Percentiles rank a stretch among this genome's conserved stretches.
phyloP scores from a whole-genome alignment of 345 rosid genomes.

The Eucalyptus dawsonii region DNA sequence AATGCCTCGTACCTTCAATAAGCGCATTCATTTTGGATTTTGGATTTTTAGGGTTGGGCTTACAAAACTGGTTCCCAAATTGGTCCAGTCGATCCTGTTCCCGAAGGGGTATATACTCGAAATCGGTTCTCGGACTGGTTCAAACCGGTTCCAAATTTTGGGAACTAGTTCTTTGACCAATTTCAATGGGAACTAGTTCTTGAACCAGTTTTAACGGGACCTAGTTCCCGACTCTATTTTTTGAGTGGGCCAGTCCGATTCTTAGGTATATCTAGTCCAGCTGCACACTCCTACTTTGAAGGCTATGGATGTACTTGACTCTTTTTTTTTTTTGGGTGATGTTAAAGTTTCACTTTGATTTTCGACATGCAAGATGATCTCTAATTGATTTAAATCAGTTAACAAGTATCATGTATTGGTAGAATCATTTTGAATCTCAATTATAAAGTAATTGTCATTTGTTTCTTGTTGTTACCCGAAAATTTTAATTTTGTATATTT shows the following conservation, averaged over 20 bases:
- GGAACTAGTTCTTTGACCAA: rapidly evolving
- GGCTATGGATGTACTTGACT: neutral
- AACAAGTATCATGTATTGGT: neutral
- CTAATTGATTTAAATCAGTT: neutral
- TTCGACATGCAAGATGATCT: neutral
- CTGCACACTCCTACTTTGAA: neutral
- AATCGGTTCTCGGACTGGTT: rapidly evolving
- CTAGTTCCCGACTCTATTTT: rapidly evolving
- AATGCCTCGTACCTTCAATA: neutral
- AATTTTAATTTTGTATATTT: neutral
- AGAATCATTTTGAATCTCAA: neutral
- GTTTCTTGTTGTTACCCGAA: neutral
- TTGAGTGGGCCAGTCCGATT: rapidly evolving
- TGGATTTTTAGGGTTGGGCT: too few relatives aligned
- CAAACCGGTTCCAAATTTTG: too few relatives aligned
- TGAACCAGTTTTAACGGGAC: rapidly evolving
- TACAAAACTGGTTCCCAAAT: too few relatives aligned
- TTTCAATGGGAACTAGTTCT: too few relatives aligned
- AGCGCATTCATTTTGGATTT: rapidly evolving
- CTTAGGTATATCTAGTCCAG: too few relatives aligned
- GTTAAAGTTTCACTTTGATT: neutral
- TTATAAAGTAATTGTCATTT: neutral
- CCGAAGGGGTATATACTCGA: rapidly evolving
- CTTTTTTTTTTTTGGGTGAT: neutral
- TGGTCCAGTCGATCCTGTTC: too few relatives aligned